phyloP scores from a whole-genome alignment of 2,329 filamentous ascomycete genomes.

The Fusarium scirpi region DNA sequence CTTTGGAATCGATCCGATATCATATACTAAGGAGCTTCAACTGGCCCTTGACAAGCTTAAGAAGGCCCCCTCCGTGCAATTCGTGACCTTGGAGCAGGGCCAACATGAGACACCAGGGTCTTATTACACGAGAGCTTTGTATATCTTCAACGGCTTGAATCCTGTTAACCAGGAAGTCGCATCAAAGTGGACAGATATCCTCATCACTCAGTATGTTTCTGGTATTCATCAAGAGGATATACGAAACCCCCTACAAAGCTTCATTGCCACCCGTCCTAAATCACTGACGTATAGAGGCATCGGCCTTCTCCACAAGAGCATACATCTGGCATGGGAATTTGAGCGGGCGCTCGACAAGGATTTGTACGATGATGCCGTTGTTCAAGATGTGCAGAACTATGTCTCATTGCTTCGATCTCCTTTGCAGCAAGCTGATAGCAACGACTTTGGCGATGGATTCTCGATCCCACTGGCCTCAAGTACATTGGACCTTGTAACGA shows the following conservation, averaged over 20 bases:
- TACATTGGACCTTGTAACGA: slow-evolving; percentile 53
- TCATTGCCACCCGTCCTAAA: slow-evolving; percentile 25
- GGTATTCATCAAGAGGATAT: slow-evolving; percentile 64
- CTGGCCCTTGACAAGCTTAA: slow-evolving; percentile 61
- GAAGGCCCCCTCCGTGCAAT: slow-evolving; percentile 64
- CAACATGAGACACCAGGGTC: slow-evolving; percentile 63
- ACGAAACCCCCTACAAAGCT: slow-evolving; percentile 54
- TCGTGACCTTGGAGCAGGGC: slow-evolving; percentile 65
- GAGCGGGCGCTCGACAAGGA: slow-evolving; percentile 64
- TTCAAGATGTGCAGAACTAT: slow-evolving; percentile 60
- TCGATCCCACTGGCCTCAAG: slow-evolving; percentile 55
- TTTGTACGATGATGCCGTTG: slow-evolving; percentile 56
- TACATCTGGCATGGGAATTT: slow-evolving; percentile 68
- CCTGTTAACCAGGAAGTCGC: slow-evolving; percentile 13
- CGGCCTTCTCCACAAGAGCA: slow-evolving; percentile 63
- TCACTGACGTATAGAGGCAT: slow-evolving; percentile 56
- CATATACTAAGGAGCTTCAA: slow-evolving; percentile 66
- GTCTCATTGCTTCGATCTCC: slow-evolving; percentile 61
- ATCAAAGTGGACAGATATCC: slow-evolving; percentile 14
- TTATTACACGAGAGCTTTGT: slow-evolving; percentile 61
- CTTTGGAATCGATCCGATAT: slow-evolving; percentile 61
- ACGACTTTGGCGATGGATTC: slow-evolving; percentile 32
- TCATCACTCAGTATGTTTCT: slow-evolving; percentile 61
- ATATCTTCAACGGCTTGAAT: slow-evolving; percentile 40
- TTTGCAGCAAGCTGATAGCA: slow-evolving; percentile 35